Evolutionary conservation across 208 protist species (phyloP), one percentile per base, ranked within the genome.

Genomic region (Leptomonas pyrrhocoris): DNA sequence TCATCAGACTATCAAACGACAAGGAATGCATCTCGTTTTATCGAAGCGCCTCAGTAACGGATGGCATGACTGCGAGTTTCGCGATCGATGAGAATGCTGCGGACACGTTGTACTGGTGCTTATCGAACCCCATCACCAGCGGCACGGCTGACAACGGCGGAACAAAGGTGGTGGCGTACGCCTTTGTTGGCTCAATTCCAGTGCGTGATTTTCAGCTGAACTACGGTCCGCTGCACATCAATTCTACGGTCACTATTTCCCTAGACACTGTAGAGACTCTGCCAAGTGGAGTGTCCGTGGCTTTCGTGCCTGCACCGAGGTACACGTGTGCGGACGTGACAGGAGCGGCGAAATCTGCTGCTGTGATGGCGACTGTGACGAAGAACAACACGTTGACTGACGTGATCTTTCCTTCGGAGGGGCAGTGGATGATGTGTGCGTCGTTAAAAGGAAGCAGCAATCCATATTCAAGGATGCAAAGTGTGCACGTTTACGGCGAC

Each of bases 351-450:
- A 28, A 19, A 27, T 13, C 12, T 3, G 16, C 43, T 8, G 43
- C 30, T 15, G 48, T 55, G 7, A 18, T 18, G n/a, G 28, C 60
- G 8, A 21, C 19, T 16, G 60, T 66, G 31, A 28, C 60, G 6
- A 31, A 2, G 9, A 55, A n/a, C 60, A 54, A 55, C 48, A 66
- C 60, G 9, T n/a, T 66, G 28, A 31, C 1, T 7, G 19, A 11
- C 16, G 19, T 55, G 8, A 43, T n/a, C 1, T 66, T 66, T 13
- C 60, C 60, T 5, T 13, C 6, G 8, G 31, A 43, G 12, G 60
- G 60, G 4, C n/a, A 38, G 38, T 66, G 60, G 60, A 28, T 34
- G 27, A 5, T 66, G 60, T 66, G 60, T 43, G 60, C 27, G 18
- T 25, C 21, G 48, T 31, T 40, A 3, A 36, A 45, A 16, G 21